Evolutionary conservation across 495 filamentous ascomycete genomes (phyloP).

Genomic region (Xylaria grammica): DNA sequence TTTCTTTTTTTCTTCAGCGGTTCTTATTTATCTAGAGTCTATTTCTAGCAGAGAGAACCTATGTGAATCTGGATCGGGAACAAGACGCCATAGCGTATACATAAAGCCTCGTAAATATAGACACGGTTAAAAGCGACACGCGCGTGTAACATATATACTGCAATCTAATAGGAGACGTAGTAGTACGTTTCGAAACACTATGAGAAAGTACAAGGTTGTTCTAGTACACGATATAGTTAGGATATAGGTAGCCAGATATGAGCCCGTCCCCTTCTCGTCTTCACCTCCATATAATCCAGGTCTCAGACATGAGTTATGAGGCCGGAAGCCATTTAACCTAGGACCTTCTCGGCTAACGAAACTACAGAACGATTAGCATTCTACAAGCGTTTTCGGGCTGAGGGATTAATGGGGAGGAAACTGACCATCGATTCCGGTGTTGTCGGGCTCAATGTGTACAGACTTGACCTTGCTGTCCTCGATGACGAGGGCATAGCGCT

Average conservation of each 20-base stretch:
- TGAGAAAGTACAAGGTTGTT: slow-evolving; percentile 1
- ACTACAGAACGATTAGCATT: slow-evolving; percentile 46
- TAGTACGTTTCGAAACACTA: not conserved
- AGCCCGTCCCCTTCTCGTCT: not conserved
- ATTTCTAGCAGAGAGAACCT: too few species aligned
- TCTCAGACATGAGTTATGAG: not conserved
- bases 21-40: too few species aligned
- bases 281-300: not conserved
- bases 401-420: slow-evolving; percentile 21
- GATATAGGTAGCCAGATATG: not conserved
- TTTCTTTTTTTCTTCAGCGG: too few species aligned
- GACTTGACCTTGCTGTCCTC: slow-evolving; percentile 79
- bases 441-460: slow-evolving; percentile 87
- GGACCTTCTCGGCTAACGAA: slow-evolving; percentile 74
- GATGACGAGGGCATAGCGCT: slow-evolving; percentile 84
- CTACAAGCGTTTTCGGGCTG: not conserved
- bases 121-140: too few species aligned
- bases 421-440: slow-evolving; percentile 83
- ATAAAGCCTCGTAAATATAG: too few species aligned
- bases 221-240: slow-evolving; percentile 14
- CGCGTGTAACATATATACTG: not conserved
- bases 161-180: not conserved
- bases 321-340: slow-evolving; percentile 51
- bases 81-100: too few species aligned
- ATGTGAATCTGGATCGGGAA: too few species aligned